phyloP scores from a whole-genome alignment of 1,284 basidiomycete species.

The Irpex sp. region DNA sequence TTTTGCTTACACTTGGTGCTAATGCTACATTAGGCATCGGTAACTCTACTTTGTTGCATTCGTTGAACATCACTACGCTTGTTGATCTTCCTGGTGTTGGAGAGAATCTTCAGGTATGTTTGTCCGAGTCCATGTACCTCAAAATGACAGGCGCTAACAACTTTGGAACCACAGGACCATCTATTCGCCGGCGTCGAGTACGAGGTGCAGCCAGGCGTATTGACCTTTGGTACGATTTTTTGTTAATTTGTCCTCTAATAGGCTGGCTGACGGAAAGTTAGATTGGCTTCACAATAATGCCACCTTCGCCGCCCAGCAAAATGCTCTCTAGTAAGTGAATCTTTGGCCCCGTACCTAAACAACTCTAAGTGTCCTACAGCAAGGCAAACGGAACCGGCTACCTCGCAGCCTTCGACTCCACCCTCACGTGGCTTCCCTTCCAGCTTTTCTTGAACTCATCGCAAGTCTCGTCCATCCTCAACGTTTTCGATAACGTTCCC shows the following conservation, averaged over 20 bases:
- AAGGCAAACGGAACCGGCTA: constrained; percentile 2
- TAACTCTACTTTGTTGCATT: constrained; percentile 7
- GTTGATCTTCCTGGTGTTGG: constrained; percentile 9
- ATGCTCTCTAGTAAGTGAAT: constrained; percentile 1
- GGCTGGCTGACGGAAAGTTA: not conserved
- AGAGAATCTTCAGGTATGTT: constrained; percentile 3
- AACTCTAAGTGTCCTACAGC: not conserved
- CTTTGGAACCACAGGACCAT: not conserved
- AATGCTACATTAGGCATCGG: constrained; percentile 14
- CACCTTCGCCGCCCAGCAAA: constrained; percentile 6
- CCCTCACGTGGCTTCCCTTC: constrained; percentile 7
- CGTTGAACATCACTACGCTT: constrained; percentile 8
- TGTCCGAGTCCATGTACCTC: not conserved
- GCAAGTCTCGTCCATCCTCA: not conserved
- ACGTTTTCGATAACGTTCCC: not conserved
- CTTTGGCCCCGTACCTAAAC: not conserved
- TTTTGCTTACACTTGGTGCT: not conserved
- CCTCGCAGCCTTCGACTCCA: constrained; percentile 7
- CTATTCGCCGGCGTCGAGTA: constrained; percentile 10
- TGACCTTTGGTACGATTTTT: constrained; percentile 6
- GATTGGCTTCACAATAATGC: constrained; percentile 11
- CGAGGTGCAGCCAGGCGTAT: constrained; percentile 9
- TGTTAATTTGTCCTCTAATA: not conserved
- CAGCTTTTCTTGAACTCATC: not conserved
- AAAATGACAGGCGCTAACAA: not conserved